These are phyloP conservation scores for Yamadazyma tumulicola DNA, from an alignment of 805 yeast species.

Conservation along the genomic window DNA sequence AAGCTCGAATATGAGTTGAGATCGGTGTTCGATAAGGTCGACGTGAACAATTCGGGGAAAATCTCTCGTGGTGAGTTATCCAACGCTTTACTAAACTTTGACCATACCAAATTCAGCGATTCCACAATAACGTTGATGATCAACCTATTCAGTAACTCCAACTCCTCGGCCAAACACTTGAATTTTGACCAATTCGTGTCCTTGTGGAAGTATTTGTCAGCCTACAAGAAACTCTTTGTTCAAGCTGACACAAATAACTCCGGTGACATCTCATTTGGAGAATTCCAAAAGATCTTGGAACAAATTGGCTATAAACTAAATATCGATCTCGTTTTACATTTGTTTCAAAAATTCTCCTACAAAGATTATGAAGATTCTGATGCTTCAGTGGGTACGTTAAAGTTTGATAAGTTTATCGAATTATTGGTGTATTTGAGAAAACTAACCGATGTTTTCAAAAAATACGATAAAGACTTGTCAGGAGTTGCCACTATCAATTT, in stretches of 20 bases:
- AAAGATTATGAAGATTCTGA: conserved; percentile 26
- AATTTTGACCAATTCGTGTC: conserved; percentile 62
- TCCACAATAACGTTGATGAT: conserved; percentile 62
- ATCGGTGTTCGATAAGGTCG: conserved; percentile 52
- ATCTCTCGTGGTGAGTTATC: conserved; percentile 57
- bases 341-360: conserved; percentile 54
- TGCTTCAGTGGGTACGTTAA: conserved; percentile 42
- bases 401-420: conserved; percentile 81
- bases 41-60: conserved; percentile 50
- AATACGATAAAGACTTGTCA: conserved; percentile 68
- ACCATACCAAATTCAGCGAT: conserved; percentile 57
- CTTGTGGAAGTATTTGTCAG: conserved; percentile 64
- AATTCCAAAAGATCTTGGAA: conserved; percentile 56
- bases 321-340: conserved; percentile 51
- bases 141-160: conserved; percentile 48
- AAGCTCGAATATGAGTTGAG: conserved; percentile 46
- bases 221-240: conserved; percentile 62
- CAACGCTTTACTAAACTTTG: conserved; percentile 58
- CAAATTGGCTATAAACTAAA: conserved; percentile 66
- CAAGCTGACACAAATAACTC: conserved; percentile 58
- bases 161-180: conserved; percentile 13
- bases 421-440: conserved; percentile 72
- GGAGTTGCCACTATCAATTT: conserved; percentile 68
- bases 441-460: conserved; percentile 74
- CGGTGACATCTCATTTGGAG: conserved; percentile 62